phyloP scores from a whole-genome alignment of 441 rosid species.

The Bruguiera hainesii region DNA sequence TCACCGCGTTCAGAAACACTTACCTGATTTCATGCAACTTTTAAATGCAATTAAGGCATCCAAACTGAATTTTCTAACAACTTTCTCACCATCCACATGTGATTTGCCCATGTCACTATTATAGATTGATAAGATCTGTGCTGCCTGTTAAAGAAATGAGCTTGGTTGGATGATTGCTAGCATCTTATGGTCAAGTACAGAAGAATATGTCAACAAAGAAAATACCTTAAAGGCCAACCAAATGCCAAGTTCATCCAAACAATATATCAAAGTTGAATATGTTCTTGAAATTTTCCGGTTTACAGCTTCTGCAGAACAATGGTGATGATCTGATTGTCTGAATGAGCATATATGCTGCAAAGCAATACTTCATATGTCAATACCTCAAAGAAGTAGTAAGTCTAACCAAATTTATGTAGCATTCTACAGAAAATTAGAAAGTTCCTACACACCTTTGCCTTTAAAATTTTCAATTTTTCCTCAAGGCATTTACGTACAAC shows the following conservation, averaged over 20 bases:
- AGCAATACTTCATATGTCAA: constrained; percentile 20
- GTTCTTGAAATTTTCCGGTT: constrained; percentile 41
- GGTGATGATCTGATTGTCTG: constrained; percentile 36
- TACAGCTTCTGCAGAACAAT: constrained; percentile 30
- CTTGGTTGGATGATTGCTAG: constrained; percentile 1
- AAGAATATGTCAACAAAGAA: background rate
- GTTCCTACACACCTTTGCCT: constrained; percentile 42
- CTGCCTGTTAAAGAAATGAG: constrained; percentile 54
- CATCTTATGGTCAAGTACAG: background rate
- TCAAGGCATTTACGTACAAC: constrained; percentile 24
- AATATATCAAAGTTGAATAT: constrained; percentile 45
- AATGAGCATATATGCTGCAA: constrained; percentile 52
- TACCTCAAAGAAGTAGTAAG: constrained; percentile 5
- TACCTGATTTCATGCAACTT: constrained; percentile 54
- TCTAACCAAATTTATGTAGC: background rate
- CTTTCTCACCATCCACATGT: constrained; percentile 34
- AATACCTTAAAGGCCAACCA: constrained; percentile 78
- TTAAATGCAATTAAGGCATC: constrained; percentile 47
- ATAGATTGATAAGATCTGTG: constrained; percentile 41
- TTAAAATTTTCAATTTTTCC: constrained; percentile 31
- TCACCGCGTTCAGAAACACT: constrained; percentile 14
- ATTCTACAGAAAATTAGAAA: background rate
- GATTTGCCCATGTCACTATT: constrained; percentile 47
- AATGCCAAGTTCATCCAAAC: constrained; percentile 70
- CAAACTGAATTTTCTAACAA: constrained; percentile 41